Evolutionary conservation across 352 stramenopile genomes (phyloP).

Genomic region (Phytophthora pinifolia): DNA sequence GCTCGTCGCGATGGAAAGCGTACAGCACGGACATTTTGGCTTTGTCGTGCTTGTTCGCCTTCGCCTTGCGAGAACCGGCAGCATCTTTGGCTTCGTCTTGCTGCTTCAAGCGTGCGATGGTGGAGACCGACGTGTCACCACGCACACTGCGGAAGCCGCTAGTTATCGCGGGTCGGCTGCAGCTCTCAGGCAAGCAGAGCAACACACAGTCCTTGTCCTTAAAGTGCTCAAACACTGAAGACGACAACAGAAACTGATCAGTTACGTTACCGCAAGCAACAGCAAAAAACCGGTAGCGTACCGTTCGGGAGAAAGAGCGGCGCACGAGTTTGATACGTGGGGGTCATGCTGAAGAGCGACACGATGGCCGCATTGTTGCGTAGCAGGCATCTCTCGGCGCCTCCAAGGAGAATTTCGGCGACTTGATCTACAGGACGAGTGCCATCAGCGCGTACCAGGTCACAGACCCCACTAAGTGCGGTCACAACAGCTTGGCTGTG

Average conservation of each 20-base stretch:
- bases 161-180: conserved; percentile 37
- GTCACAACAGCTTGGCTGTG: conserved; percentile 55
- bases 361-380: conserved; percentile 64
- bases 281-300: conserved; percentile 19
- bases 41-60: conserved; percentile 23
- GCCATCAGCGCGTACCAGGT: conserved; percentile 49
- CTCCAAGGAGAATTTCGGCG: conserved; percentile 50
- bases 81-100: conserved; percentile 23
- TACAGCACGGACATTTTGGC: conserved; percentile 39
- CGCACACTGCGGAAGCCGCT: conserved; percentile 49
- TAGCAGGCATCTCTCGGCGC: conserved; percentile 53
- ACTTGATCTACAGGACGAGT: conserved; percentile 54
- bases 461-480: conserved; percentile 41
- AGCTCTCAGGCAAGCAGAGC: conserved; percentile 50
- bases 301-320: conserved; percentile 59
- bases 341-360: conserved; percentile 51
- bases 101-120: conserved; percentile 38
- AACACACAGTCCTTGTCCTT: conserved; percentile 60
- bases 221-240: conserved; percentile 56
- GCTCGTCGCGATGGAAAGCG: conserved; percentile 63
- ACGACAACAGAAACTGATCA: neutral
- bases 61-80: conserved; percentile 13
- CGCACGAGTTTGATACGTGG: conserved; percentile 38
- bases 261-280: conserved; percentile 3
- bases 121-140: conserved; percentile 40